A percentile compares a stretch with the other conserved stretches of the same genome.
These are phyloP conservation scores for Nothopassalora personata DNA, from an alignment of 2,329 filamentous ascomycete species.

Conservation along the genomic window DNA sequence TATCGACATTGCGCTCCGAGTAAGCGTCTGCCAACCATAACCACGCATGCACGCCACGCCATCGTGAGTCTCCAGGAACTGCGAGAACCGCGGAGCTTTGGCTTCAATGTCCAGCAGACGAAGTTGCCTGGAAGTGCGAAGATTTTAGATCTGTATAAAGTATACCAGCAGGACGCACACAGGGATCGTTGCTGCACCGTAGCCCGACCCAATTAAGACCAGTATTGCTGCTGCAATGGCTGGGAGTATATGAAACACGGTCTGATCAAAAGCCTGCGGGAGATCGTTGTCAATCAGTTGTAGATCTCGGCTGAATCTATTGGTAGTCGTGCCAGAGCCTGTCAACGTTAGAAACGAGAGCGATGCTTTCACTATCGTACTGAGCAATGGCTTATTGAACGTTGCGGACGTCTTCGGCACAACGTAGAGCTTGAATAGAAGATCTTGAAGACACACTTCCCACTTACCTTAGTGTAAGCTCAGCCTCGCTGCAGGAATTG, in stretches of 20 bases:
- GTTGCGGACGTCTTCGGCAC: background rate
- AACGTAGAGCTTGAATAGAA: background rate
- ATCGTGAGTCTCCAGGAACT: constrained; percentile 46
- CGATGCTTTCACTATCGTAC: background rate
- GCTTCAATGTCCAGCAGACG: constrained; percentile 51
- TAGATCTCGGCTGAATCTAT: constrained; percentile 43
- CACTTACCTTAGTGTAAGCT: no score
- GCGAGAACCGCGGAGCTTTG: constrained; percentile 47
- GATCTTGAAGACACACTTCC: background rate
- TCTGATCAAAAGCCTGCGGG: constrained; percentile 2
- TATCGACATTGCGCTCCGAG: constrained; percentile 33
- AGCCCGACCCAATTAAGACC: constrained; percentile 30
- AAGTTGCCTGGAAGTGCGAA: constrained; percentile 45
- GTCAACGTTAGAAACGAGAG: background rate
- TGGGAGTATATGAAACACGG: background rate
- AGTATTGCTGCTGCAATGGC: constrained; percentile 2
- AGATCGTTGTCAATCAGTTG: constrained; percentile 43
- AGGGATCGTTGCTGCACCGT: constrained; percentile 38
- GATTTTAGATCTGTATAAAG: constrained; percentile 43
- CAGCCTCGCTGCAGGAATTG: no score
- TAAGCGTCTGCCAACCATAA: constrained; percentile 44
- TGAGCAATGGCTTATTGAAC: background rate
- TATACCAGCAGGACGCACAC: constrained; percentile 30
- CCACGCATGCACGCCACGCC: constrained; percentile 49
- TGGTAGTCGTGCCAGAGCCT: background rate